phyloP scores from a whole-genome alignment of 148 eudicot genomes.

The Persicaria tinctoria region DNA sequence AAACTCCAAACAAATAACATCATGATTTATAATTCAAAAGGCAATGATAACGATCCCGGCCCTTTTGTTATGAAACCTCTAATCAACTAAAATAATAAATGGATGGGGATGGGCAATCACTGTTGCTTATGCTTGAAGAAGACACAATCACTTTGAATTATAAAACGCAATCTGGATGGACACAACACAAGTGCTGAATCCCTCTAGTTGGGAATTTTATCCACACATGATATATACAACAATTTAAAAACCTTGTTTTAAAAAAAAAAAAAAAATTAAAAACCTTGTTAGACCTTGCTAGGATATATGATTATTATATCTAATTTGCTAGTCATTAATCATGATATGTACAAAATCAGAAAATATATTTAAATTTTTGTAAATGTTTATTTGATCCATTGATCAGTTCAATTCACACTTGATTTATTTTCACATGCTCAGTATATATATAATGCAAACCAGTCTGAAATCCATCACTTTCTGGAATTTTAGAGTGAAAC shows the following conservation, averaged over 20 bases:
- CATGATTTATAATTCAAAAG: not conserved
- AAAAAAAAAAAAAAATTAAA: not conserved
- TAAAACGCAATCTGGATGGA: constrained; percentile 7
- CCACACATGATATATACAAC: not conserved
- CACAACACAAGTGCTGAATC: not conserved
- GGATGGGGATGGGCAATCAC: not conserved
- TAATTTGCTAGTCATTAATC: not conserved
- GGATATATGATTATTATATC: not conserved
- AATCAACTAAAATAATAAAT: constrained; percentile 1
- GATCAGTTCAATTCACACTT: not conserved
- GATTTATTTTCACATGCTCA: not conserved
- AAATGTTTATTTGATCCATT: not conserved
- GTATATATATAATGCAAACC: no score
- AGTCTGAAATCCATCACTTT: no score
- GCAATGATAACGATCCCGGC: constrained; percentile 4
- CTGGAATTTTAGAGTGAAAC: not conserved
- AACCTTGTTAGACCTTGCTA: not conserved
- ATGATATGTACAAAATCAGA: not conserved
- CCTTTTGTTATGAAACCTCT: not conserved
- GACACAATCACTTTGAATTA: constrained; percentile 2
- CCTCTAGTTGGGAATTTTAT: not conserved
- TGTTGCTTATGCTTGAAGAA: constrained; percentile 10
- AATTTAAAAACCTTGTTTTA: not conserved
- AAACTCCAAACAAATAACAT: not conserved
- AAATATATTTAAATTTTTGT: not conserved